Evolutionary conservation across 1,139 yeast genomes (phyloP), one percentile per base, ranked within the genome.

Genomic region (Suhomyces bolitotheri): DNA sequence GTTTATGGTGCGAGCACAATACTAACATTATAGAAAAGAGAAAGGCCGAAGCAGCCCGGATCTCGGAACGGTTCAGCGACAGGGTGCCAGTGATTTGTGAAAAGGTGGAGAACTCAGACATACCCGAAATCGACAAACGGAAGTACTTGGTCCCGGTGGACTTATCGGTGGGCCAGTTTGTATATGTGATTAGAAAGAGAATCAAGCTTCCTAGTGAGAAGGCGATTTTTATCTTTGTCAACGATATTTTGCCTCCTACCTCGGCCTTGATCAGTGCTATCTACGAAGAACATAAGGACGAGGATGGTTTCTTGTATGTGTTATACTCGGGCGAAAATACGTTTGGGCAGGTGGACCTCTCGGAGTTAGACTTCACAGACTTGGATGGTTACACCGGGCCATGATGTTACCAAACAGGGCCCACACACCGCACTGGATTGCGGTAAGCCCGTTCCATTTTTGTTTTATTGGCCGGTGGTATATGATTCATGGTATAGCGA

Each of bases 81-180:
- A 78, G 98, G 54, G 88, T 92, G 44, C 98, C 98, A 8, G 97
- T 86, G 21, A 92, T 92, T 54, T 94, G 98, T 64, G 98, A 92
- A 67, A 86, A 90, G 68, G 97, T 92, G 27, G 97, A 90, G 66
- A 92, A 92, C 66, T 84, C 96, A 33, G 97, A 92, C 60, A 87
- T 92, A 47, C 95, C 95, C 36, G 94, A 90, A 51, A 89, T 92
- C 58, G 98, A 92, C 64, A 92, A 92, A 75, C 84, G 96, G 64
- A 92, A 92, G 69, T 92, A 92, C 58, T 76, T 92, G 51, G 98
- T 92, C 8, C 98, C 98, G 8, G 84, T 92, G 22, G 98, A 94
- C 62, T 75, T 92, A 54, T 88, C 97, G 0, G 96, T 92, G 43
- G 98, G 98, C 24, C 98, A 92, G 64, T 90, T 92, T 69, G 97